Base-by-base conservation (phyloP, 495 filamentous ascomycete genomes). In the Venustampulla echinocandica region DNA sequence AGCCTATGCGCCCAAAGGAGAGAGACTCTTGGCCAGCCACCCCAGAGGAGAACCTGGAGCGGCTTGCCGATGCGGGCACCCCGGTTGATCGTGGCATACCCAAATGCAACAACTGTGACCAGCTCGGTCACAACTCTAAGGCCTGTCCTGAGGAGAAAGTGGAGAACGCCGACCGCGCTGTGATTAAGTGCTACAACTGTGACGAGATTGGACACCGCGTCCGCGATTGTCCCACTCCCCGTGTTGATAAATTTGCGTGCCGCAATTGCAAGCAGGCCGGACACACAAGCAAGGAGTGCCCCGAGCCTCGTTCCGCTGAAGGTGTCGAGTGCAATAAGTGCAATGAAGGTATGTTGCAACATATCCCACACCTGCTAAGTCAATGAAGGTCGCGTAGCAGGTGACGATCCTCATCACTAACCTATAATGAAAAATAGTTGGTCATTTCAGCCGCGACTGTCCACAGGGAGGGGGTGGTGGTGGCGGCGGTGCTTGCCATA, bases 391-490 rank as follows among this genome's bases (percentile, higher is more conserved):
- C n/a, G n/a, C n/a, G n/a, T n/a, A n/a, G n/a, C n/a, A n/a, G n/a
- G n/a, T n/a, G n/a, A n/a, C n/a, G n/a, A n/a, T n/a, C n/a, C n/a
- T n/a, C n/a, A n/a, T n/a, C n/a, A n/a, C 42, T 33, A n/a, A 10
- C 10, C 6, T 25, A 15, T 20, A 22, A 15, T 49, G 4, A 25
- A 28, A 44, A 32, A 46, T 56, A 88, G 82, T 74, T 43, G 90
- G 90, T 3, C 90, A 95, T 53, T 92, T 90, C 62, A 77, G 84
- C 2, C 77, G 76, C 46, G 87, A 94, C 51, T 96, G 90, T 56
- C 87, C 86, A 23, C 69, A 77, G 32, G 49, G 42, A 22, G 49
- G 42, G n/a, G 50, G 50, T 35, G 50, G 51, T 35, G 50, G 50
- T n/a, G 55, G 54, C 11, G 38, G 20, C 45, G 33, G 46, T 40